Evolutionary conservation across 495 filamentous ascomycete species (phyloP).

Genomic region (Penicillium samsonianum): DNA sequence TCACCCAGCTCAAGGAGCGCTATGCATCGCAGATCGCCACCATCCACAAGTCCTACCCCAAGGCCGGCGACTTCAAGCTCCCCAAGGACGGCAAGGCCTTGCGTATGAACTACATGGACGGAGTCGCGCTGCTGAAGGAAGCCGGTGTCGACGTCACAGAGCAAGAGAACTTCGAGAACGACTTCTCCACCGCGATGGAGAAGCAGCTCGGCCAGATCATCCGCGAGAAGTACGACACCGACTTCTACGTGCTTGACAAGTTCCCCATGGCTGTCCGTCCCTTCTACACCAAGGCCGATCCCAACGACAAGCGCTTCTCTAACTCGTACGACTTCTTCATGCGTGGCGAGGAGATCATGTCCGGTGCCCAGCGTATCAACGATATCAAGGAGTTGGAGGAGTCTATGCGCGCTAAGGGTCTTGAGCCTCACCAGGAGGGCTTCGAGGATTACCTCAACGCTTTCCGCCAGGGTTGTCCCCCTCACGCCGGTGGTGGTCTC

Average conservation of each 20-base stretch:
- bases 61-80: slow-evolving; percentile 58
- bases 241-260: slow-evolving; percentile 92
- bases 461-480: slow-evolving; percentile 75
- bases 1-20: slow-evolving; percentile 69
- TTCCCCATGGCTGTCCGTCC: slow-evolving; percentile 83
- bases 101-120: slow-evolving; percentile 82
- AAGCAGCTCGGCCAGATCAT: slow-evolving; percentile 87
- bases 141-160: slow-evolving; percentile 74
- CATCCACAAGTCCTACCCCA: slow-evolving; percentile 61
- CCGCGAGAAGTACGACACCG: slow-evolving; percentile 78
- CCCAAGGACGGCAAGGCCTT: slow-evolving; percentile 72
- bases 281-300: slow-evolving; percentile 86
- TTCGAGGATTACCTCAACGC: slow-evolving; percentile 83
- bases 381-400: slow-evolving; percentile 66
- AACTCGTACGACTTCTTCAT: slow-evolving; percentile 95
- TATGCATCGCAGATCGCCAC: slow-evolving; percentile 67
- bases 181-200: slow-evolving; percentile 73
- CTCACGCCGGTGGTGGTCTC: slow-evolving; percentile 84
- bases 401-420: slow-evolving; percentile 68
- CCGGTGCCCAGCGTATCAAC: slow-evolving; percentile 85
- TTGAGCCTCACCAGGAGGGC: slow-evolving; percentile 71
- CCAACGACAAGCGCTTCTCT: slow-evolving; percentile 63
- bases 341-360: slow-evolving; percentile 88
- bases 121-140: slow-evolving; percentile 75
- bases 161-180: slow-evolving; percentile 75